Percentiles rank a stretch among this genome's conserved stretches.
Evolutionary conservation across 257 asterid species (phyloP).

Genomic region (Nicotiana tomentosiformis): DNA sequence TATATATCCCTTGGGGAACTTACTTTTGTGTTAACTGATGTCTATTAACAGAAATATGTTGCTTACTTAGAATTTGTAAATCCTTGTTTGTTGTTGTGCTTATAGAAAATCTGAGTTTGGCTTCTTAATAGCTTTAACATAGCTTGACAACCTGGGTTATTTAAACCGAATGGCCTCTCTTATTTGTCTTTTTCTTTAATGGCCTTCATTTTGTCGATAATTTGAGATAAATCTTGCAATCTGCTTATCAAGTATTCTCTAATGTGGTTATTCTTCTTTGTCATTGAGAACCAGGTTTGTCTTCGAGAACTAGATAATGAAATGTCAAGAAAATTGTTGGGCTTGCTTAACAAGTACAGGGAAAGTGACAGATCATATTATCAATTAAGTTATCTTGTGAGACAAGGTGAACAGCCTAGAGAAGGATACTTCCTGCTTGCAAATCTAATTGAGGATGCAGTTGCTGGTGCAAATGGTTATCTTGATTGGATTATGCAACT

Average conservation of each 20-base stretch:
- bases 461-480: slow-evolving; percentile 73
- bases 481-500: slow-evolving; percentile 82
- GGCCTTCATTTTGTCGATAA: background rate
- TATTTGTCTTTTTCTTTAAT: background rate
- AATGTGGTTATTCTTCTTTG: slow-evolving; percentile 14
- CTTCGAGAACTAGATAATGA: slow-evolving; percentile 54
- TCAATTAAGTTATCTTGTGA: slow-evolving; percentile 72
- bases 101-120: background rate
- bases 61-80: background rate
- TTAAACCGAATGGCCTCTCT: background rate
- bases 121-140: background rate
- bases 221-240: background rate
- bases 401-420: slow-evolving; percentile 96
- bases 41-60: background rate
- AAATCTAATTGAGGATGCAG: slow-evolving; percentile 76
- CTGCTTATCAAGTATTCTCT: slow-evolving; percentile 1
- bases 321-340: slow-evolving; percentile 60
- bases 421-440: slow-evolving; percentile 75
- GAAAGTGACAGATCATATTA: slow-evolving; percentile 64
- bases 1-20: background rate
- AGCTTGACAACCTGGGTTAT: background rate
- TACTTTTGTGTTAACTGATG: background rate
- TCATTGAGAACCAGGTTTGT: slow-evolving; percentile 47
- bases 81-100: background rate
- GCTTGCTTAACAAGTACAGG: slow-evolving; percentile 44